Evolutionary conservation across 192 early-diverging fungal genomes (phyloP).

Genomic region (Mortierella antarctica): DNA sequence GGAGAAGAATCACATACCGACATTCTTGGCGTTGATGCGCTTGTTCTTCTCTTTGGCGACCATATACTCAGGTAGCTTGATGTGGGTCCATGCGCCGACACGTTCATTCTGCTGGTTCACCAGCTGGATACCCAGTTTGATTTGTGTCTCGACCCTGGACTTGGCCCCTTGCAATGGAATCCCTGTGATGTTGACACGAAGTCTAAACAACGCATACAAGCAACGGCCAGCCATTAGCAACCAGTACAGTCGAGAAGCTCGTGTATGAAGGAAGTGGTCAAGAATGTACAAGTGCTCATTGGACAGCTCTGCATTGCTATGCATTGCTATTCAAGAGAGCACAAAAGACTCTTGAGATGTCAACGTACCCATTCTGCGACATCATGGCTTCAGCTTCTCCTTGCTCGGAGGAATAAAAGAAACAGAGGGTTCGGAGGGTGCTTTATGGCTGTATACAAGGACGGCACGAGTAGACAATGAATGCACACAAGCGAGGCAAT

Average conservation of each 20-base stretch:
- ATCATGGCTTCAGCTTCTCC: conserved; percentile 9
- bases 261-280: background rate
- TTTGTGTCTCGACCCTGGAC: conserved; percentile 95
- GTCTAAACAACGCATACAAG: conserved; percentile 1
- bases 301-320: conserved; percentile 16
- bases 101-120: conserved; percentile 76
- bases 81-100: conserved; percentile 81
- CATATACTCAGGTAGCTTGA: conserved; percentile 85
- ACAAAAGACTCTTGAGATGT: too few species aligned
- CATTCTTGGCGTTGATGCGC: conserved; percentile 52
- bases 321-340: too few species aligned
- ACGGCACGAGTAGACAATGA: too few species aligned
- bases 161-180: conserved; percentile 73
- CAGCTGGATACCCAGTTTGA: conserved; percentile 90
- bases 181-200: conserved; percentile 56
- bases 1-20: conserved; percentile 26
- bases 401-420: too few species aligned
- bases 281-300: background rate
- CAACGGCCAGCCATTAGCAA: too few species aligned
- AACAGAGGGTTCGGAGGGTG: too few species aligned
- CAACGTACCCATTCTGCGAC: conserved; percentile 39
- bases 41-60: conserved; percentile 82
- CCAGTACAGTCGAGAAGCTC: too few species aligned
- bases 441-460: too few species aligned
- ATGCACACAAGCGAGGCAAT: too few species aligned